A percentile compares a stretch with the other conserved stretches of the same genome.
Conservation (phyloP, 169 alveolate species). For the Theileria orientalis region DNA sequence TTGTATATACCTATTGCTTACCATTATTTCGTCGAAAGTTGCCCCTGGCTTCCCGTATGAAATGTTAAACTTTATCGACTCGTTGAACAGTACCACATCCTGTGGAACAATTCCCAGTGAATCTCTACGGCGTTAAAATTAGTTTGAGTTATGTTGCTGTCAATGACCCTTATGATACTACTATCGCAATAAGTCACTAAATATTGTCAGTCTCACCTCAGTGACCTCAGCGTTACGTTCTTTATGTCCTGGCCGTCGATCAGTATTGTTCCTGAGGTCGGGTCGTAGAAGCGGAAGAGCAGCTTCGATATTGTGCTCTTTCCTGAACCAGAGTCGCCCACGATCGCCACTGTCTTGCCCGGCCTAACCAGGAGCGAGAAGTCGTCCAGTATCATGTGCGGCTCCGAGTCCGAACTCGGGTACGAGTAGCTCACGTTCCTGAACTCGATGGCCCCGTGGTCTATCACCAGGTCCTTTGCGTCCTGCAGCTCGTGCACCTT, state of each 20-base stretch:
- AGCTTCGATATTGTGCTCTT: constrained; percentile 90
- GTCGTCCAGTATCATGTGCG: constrained; percentile 46
- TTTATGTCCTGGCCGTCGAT: constrained; percentile 85
- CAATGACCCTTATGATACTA: background rate
- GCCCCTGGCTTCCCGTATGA: constrained; percentile 84
- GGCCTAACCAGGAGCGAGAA: constrained; percentile 57
- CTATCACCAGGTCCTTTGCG: constrained; percentile 40
- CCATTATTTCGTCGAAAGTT: constrained; percentile 71
- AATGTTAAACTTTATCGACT: constrained; percentile 83
- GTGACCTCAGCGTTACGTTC: constrained; percentile 74
- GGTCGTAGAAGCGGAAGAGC: constrained; percentile 89
- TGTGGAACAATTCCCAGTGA: constrained; percentile 89
- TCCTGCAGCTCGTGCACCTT: constrained; percentile 42
- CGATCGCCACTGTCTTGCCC: constrained; percentile 73
- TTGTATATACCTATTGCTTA: too few species aligned
- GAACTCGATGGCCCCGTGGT: constrained; percentile 55
- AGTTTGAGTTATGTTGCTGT: too few species aligned
- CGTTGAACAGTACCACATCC: constrained; percentile 90
- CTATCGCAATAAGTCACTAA: background rate
- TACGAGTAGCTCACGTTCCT: constrained; percentile 54
- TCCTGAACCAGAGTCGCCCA: constrained; percentile 94
- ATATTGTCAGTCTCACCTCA: constrained; percentile 43
- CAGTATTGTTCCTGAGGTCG: constrained; percentile 78
- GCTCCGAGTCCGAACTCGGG: constrained; percentile 5
- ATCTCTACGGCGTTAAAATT: constrained; percentile 57